Evolutionary conservation across 345 rosid species (phyloP).

Genomic region (Camelina laxa): DNA sequence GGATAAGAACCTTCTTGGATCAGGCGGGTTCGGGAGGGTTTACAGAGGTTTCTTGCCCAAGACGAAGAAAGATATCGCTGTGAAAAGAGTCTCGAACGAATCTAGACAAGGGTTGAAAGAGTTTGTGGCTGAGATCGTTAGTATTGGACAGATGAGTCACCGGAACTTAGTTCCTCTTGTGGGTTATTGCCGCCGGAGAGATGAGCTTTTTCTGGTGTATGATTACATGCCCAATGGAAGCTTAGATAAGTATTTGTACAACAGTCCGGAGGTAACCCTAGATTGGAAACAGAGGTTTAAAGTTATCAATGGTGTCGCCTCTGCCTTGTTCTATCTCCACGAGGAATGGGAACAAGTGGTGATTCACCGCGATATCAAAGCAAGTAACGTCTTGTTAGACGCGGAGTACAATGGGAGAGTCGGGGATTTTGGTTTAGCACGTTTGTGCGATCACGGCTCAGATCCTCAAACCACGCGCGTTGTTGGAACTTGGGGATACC

Average conservation of each 20-base stretch:
- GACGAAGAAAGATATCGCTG: conserved; percentile 61
- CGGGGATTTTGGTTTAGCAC: conserved; percentile 91
- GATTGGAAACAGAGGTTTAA: conserved; percentile 71
- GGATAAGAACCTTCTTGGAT: conserved; percentile 65
- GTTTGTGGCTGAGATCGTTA: conserved; percentile 76
- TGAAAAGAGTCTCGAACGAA: conserved; percentile 70
- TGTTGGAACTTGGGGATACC: conserved; percentile 84
- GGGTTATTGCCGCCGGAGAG: conserved; percentile 74
- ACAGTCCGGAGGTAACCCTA: conserved; percentile 50
- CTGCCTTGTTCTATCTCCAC: conserved; percentile 71
- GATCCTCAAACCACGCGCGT: conserved; percentile 77
- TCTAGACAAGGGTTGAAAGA: conserved; percentile 83
- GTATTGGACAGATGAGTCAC: conserved; percentile 80
- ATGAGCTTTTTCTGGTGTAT: conserved; percentile 72
- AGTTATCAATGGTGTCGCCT: conserved; percentile 72
- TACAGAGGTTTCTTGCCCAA: conserved; percentile 59
- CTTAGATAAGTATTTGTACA: conserved; percentile 71
- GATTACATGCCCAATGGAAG: conserved; percentile 91
- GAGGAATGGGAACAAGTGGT: conserved; percentile 85
- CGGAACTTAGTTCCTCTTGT: conserved; percentile 74
- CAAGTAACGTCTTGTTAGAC: conserved; percentile 75
- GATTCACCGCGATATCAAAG: conserved; percentile 80
- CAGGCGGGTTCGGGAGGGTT: conserved; percentile 80
- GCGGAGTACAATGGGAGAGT: conserved; percentile 66
- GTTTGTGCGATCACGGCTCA: conserved; percentile 67